Evolutionary conservation across 805 yeast species (phyloP).

Genomic region (Starmerella kuoi): DNA sequence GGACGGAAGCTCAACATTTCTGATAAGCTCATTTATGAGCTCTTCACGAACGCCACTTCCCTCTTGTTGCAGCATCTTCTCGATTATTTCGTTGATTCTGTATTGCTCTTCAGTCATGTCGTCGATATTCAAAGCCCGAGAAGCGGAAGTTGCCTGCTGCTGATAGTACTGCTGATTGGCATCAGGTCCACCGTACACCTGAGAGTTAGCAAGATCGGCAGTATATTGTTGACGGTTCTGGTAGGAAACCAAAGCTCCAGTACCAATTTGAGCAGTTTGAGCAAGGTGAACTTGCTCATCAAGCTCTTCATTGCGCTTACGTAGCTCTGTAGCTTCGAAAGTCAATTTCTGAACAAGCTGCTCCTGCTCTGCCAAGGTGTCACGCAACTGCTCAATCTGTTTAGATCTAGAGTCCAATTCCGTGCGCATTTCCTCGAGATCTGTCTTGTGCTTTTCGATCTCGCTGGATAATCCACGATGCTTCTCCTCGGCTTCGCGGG

Average conservation of each 20-base stretch:
- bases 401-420: conserved; percentile 10
- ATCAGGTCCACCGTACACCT: background rate
- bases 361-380: conserved; percentile 39
- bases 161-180: background rate
- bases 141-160: conserved; percentile 1
- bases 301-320: conserved; percentile 22
- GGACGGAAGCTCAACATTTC: conserved; percentile 70
- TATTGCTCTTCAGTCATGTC: conserved; percentile 25
- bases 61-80: conserved; percentile 36
- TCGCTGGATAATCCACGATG: conserved; percentile 5
- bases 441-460: conserved; percentile 8
- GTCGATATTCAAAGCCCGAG: conserved; percentile 3
- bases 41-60: conserved; percentile 18
- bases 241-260: conserved; percentile 12
- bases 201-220: conserved; percentile 3
- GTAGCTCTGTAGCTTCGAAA: conserved; percentile 23
- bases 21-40: conserved; percentile 37
- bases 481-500: background rate
- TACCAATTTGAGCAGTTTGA: conserved; percentile 21
- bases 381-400: conserved; percentile 33
- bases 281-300: conserved; percentile 25
- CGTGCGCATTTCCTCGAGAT: conserved; percentile 4
- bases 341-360: conserved; percentile 26
- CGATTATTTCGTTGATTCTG: conserved; percentile 63
- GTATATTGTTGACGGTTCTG: conserved; percentile 11